Evolutionary conservation across 2,329 filamentous ascomycete species (phyloP), one percentile per base, ranked within the genome.

Genomic region (Metarhizium humberi): DNA sequence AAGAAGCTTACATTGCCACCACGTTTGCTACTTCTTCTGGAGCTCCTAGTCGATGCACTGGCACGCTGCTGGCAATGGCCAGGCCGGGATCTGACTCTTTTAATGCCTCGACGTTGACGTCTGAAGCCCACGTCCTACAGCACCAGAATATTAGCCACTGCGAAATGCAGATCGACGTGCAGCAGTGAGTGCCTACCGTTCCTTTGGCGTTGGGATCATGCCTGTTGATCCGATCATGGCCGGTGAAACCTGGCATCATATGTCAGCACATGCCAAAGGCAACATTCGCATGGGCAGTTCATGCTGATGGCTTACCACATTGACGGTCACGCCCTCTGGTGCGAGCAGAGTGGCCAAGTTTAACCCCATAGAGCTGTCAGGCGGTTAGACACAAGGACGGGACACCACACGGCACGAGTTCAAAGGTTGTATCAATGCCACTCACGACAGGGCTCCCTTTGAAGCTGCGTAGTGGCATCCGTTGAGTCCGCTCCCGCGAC

Each of bases 211-310:
- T 36, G 56, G 51, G 38, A 57, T 57, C 56, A 57, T 57, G 51
- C 56, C 56, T n/a, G 56, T 57, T 16, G 54, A 55, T 11, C 56
- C 53, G 32, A 57, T 56, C 56, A 57, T 57, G 14, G 56, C 56
- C 20, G 56, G 56, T 2, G 53, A 50, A 7, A 57, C 56, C 56
- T 57, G 16, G 32, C 13, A 34, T 48, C 20, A 30, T 16, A 53
- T 3, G 14, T 36, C 6, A n/a, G 30, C 11, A 30, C 20, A 18
- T 29, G 51, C n/a, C 2, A 13, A 40, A 42, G 34, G 3, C 25
- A 25, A 25, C 4, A 25, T 25, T 25, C 25, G 25, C 25, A 4
- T 25, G 25, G 3, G 4, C 25, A 25, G 25, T 25, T 25, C 3
- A 25, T 25, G 32, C 14, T 3, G 16, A 7, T 25, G 4, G 45